phyloP scores from a whole-genome alignment of 257 asterid genomes.

The Petunia secreta region DNA sequence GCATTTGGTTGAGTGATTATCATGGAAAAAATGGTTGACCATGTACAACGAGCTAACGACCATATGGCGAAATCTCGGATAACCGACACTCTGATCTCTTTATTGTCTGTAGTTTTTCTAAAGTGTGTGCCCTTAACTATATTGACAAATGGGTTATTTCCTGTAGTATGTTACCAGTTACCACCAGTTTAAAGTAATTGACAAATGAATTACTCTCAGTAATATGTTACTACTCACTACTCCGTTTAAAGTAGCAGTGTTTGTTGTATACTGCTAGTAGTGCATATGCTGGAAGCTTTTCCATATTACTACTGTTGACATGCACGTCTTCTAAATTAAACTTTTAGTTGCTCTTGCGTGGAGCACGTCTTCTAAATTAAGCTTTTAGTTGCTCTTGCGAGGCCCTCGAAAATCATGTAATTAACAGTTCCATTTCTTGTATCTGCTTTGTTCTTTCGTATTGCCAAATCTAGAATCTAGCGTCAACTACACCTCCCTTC shows the following conservation, averaged over 20 bases:
- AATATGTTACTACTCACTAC: too few relatives aligned
- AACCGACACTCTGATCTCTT: not conserved
- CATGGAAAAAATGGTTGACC: not conserved
- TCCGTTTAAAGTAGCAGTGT: too few relatives aligned
- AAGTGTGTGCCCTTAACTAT: not conserved
- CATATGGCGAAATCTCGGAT: not conserved
- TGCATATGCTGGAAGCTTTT: too few relatives aligned
- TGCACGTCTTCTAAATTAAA: not conserved
- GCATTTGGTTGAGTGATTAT: not conserved
- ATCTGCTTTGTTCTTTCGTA: too few relatives aligned
- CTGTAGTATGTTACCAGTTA: not conserved
- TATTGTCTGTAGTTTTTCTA: not conserved
- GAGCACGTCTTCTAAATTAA: not conserved
- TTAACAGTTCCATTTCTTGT: too few relatives aligned
- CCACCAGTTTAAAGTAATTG: not conserved
- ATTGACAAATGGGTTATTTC: not conserved
- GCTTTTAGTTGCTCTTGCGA: not conserved
- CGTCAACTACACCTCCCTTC: too few relatives aligned
- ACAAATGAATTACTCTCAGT: slow-evolving; percentile 1
- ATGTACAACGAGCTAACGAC: not conserved
- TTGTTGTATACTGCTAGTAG: too few relatives aligned
- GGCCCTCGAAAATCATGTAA: too few relatives aligned
- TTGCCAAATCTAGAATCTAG: too few relatives aligned
- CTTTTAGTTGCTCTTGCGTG: not conserved
- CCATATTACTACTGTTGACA: too few relatives aligned